phyloP scores from a whole-genome alignment of 2,329 filamentous ascomycete species.

The Aspergillus costaricaensis region DNA sequence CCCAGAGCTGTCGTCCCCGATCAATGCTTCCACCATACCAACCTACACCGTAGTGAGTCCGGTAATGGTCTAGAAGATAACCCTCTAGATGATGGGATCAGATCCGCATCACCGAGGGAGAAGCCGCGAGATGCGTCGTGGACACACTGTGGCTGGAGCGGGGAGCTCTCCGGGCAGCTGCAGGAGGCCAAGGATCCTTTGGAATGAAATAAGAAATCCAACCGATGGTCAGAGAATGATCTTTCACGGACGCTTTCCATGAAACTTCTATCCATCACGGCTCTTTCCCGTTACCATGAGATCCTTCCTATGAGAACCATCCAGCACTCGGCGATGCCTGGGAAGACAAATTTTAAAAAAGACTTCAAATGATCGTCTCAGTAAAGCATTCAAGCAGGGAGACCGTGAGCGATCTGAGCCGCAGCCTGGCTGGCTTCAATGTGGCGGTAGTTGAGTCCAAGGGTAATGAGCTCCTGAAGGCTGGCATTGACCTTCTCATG shows the following conservation, averaged over 20 bases:
- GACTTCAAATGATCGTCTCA: background rate
- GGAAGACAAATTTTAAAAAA: background rate
- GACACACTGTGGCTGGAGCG: background rate
- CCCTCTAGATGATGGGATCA: background rate
- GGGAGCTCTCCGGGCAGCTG: background rate
- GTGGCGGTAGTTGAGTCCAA: constrained; percentile 46
- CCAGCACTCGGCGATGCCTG: background rate
- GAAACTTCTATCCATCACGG: background rate
- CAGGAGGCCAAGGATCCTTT: background rate
- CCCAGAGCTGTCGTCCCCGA: background rate
- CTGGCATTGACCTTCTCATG: constrained; percentile 49
- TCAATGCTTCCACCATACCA: background rate
- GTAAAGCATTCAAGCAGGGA: constrained; percentile 34
- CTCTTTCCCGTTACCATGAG: background rate
- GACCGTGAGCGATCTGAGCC: constrained; percentile 36
- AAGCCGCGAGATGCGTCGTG: background rate
- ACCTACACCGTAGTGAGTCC: background rate
- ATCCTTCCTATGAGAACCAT: background rate
- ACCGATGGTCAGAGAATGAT: background rate
- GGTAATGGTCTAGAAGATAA: background rate
- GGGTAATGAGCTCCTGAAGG: constrained; percentile 46
- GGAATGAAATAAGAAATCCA: constrained; percentile 4
- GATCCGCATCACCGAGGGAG: background rate
- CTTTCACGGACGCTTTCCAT: background rate
- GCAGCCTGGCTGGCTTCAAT: constrained; percentile 45